Evolutionary conservation across 148 eudicot genomes (phyloP).

Genomic region (Amaranthus hypochondriacus): DNA sequence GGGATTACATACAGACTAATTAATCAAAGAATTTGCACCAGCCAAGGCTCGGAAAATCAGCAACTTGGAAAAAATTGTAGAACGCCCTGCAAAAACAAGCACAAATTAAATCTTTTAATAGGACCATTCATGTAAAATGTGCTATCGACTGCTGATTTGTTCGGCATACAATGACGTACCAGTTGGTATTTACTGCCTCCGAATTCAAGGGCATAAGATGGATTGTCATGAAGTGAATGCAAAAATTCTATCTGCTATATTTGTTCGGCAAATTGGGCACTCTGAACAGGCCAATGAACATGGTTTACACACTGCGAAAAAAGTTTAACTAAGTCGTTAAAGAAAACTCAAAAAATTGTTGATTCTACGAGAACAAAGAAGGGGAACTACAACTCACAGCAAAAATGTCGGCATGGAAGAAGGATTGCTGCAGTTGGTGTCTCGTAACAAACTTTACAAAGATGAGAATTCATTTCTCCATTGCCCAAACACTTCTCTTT

Average conservation of each 20-base stretch:
- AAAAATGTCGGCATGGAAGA: constrained; percentile 91
- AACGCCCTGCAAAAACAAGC: constrained; percentile 20
- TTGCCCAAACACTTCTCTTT: constrained; percentile 59
- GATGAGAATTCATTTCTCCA: constrained; percentile 79
- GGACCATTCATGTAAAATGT: no score
- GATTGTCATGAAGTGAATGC: constrained; percentile 56
- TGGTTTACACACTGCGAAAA: constrained; percentile 83
- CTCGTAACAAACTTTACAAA: constrained; percentile 95
- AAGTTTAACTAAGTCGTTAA: constrained; percentile 10
- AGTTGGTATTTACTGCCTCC: constrained; percentile 26
- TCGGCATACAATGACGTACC: background rate
- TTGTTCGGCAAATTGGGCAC: constrained; percentile 83
- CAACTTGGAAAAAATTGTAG: constrained; percentile 6
- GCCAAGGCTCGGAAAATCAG: constrained; percentile 22
- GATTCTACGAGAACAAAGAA: background rate
- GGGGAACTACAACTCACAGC: constrained; percentile 43
- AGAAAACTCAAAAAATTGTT: background rate
- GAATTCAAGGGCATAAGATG: constrained; percentile 20
- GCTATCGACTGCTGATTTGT: background rate
- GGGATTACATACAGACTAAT: constrained; percentile 25
- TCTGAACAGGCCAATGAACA: constrained; percentile 79
- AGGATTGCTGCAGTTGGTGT: constrained; percentile 76
- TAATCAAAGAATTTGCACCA: constrained; percentile 29
- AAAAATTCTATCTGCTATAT: constrained; percentile 72
- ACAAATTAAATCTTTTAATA: constrained; percentile 5